Conservation (phyloP, 1,139 yeast genomes). For the Saccharomyces hybrid region DNA sequence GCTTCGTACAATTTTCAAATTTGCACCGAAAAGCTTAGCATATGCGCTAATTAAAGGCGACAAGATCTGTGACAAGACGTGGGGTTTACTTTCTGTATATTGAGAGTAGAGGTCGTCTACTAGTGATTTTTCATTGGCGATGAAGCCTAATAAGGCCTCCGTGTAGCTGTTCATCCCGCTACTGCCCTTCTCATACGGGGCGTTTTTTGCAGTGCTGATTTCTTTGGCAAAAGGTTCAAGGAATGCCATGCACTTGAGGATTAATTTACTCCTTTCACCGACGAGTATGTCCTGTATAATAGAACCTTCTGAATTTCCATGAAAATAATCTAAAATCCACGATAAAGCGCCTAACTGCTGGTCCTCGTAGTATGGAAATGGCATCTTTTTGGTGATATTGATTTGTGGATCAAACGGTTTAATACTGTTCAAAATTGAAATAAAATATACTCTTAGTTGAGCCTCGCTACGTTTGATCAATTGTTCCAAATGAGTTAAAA, state of each 20-base stretch:
- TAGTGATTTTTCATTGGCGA: constrained; percentile 42
- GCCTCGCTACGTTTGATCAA: constrained; percentile 30
- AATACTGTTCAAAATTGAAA: constrained; percentile 23
- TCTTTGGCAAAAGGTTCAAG: constrained; percentile 43
- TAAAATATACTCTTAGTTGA: constrained; percentile 32
- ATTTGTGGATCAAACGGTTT: constrained; percentile 37
- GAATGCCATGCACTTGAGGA: constrained; percentile 38
- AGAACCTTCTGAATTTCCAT: constrained; percentile 31
- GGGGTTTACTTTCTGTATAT: constrained; percentile 32
- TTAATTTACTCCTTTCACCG: constrained; percentile 40
- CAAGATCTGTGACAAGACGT: constrained; percentile 37
- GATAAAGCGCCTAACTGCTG: constrained; percentile 36
- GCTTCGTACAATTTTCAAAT: constrained; percentile 33
- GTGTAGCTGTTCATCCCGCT: constrained; percentile 53
- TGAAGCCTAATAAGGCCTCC: constrained; percentile 42
- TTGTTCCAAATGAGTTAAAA: constrained; percentile 30
- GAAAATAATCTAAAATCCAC: constrained; percentile 41
- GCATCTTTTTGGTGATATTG: constrained; percentile 32
- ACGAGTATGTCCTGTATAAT: constrained; percentile 39
- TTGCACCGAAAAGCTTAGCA: constrained; percentile 30
- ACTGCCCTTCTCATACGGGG: constrained; percentile 53
- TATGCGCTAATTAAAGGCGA: constrained; percentile 33
- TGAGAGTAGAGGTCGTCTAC: constrained; percentile 36
- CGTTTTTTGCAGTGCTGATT: constrained; percentile 35
- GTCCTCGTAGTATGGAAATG: constrained; percentile 36